phyloP scores from a whole-genome alignment of 2,329 filamentous ascomycete species.

The Alternaria sp. region DNA sequence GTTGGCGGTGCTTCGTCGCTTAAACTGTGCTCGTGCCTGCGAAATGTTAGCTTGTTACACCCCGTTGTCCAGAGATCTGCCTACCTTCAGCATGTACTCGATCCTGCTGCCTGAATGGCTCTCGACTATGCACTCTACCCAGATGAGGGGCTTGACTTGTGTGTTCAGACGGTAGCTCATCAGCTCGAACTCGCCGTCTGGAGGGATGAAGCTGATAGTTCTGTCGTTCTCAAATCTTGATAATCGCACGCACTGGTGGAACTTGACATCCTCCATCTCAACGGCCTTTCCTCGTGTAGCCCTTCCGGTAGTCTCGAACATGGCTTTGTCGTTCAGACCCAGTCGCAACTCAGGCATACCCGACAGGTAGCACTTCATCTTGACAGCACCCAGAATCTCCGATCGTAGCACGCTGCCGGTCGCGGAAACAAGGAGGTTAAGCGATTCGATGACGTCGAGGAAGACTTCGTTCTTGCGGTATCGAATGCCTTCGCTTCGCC shows the following conservation, averaged over 20 bases:
- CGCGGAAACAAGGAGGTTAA: constrained; percentile 92
- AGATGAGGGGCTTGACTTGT: constrained; percentile 97
- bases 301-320: constrained; percentile 97
- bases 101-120: constrained; percentile 94
- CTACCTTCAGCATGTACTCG: constrained; percentile 95
- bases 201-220: constrained; percentile 98
- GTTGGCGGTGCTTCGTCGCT: constrained; percentile 95
- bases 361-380: constrained; percentile 99
- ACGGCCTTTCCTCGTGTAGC: constrained; percentile 95
- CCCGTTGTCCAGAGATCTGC: not conserved
- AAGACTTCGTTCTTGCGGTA: constrained; percentile 99
- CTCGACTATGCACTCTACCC: constrained; percentile 98
- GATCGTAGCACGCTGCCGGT: constrained; percentile 95
- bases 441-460: constrained; percentile 93
- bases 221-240: constrained; percentile 98
- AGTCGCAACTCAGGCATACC: constrained; percentile 96
- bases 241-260: constrained; percentile 96
- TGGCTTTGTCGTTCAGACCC: constrained; percentile 97
- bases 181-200: constrained; percentile 97
- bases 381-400: constrained; percentile 95
- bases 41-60: constrained; percentile 6
- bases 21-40: constrained; percentile 92
- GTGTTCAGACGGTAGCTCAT: constrained; percentile 99
- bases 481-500: constrained; percentile 96
- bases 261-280: constrained; percentile 99